Evolutionary conservation across 2,329 filamentous ascomycete species (phyloP).

Genomic region (Penicillium psychrosexuale): DNA sequence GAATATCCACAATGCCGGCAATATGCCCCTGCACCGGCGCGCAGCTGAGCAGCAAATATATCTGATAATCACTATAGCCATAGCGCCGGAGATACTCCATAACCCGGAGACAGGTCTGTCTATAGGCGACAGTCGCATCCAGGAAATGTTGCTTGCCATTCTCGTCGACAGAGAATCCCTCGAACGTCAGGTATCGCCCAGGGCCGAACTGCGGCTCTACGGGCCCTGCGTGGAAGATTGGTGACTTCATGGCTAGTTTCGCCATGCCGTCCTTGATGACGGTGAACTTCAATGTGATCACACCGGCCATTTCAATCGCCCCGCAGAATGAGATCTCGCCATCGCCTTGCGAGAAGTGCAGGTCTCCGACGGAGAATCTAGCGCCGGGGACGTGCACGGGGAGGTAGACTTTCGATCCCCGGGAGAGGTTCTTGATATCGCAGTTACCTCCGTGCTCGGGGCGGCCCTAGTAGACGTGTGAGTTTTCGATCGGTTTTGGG

Average conservation of each 20-base stretch:
- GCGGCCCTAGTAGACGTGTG: constrained; percentile 49
- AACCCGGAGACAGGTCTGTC: constrained; percentile 72
- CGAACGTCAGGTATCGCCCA: constrained; percentile 76
- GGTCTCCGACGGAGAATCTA: constrained; percentile 85
- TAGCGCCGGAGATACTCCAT: constrained; percentile 78
- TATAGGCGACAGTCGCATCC: constrained; percentile 81
- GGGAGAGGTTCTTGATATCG: constrained; percentile 81
- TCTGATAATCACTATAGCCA: constrained; percentile 70
- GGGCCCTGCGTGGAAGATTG: constrained; percentile 80
- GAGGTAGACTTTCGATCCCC: constrained; percentile 78
- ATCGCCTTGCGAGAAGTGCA: constrained; percentile 85
- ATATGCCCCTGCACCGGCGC: constrained; percentile 85
- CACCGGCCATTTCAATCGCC: constrained; percentile 90
- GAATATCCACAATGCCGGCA: constrained; percentile 85
- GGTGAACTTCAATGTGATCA: constrained; percentile 86
- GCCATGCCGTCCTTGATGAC: constrained; percentile 79
- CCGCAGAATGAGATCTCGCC: constrained; percentile 87
- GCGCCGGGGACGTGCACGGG: constrained; percentile 83
- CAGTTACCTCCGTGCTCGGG: constrained; percentile 89
- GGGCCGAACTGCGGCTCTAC: constrained; percentile 87
- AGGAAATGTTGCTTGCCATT: constrained; percentile 85
- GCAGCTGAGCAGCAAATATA: constrained; percentile 80
- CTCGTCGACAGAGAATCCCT: constrained; percentile 87
- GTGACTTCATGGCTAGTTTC: constrained; percentile 72
- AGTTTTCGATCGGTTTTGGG: not conserved